A percentile compares a stretch with the other conserved stretches of the same genome.
These are phyloP conservation scores for Durio zibethinus DNA, from an alignment of 345 rosid species.

Conservation along the genomic window DNA sequence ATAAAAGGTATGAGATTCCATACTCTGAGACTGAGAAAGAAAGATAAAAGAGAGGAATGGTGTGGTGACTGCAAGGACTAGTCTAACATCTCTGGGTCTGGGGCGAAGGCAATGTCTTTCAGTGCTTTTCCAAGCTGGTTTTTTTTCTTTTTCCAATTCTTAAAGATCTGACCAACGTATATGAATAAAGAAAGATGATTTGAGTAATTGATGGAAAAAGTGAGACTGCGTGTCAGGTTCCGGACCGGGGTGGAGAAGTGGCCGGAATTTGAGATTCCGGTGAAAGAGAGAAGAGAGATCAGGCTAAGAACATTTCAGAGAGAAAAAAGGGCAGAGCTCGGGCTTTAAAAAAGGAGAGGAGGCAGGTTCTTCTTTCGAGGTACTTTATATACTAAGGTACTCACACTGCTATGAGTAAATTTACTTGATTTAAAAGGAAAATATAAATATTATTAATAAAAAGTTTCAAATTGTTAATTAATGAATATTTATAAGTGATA, in stretches of 20 bases:
- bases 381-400: too few relatives aligned
- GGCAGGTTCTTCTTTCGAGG: conserved; percentile 13
- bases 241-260: not conserved
- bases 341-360: not conserved
- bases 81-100: not conserved
- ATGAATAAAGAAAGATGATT: not conserved
- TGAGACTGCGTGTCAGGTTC: conserved; percentile 6
- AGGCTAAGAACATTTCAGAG: not conserved
- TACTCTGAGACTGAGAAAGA: conserved; percentile 15
- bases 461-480: too few relatives aligned
- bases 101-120: conserved; percentile 21
- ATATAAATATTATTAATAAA: too few relatives aligned
- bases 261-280: conserved; percentile 13
- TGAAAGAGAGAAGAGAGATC: not conserved
- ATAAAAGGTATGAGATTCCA: conserved; percentile 30
- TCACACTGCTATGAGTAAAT: too few relatives aligned
- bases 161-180: conserved; percentile 15
- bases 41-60: not conserved
- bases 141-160: too few relatives aligned
- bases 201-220: conserved; percentile 14
- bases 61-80: not conserved
- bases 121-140: conserved; percentile 27
- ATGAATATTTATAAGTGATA: too few relatives aligned
- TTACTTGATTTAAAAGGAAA: too few relatives aligned
- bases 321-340: not conserved